A percentile compares a stretch with the other conserved stretches of the same genome.
Conservation (phyloP, 2,329 filamentous ascomycete species). For the Fusarium sp. region DNA sequence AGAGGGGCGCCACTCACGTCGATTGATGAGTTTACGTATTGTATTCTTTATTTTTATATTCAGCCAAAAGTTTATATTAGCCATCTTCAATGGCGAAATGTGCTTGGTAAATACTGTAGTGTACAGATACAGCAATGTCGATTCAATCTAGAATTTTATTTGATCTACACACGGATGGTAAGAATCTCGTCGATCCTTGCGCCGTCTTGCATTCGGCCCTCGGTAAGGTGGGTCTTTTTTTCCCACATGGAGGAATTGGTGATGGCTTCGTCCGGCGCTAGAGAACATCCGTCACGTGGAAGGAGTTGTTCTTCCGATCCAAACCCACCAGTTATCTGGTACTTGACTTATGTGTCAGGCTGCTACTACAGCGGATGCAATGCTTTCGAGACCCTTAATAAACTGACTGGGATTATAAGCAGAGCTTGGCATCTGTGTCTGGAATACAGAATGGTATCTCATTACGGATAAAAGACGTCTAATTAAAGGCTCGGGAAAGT, state of each 20-base stretch:
- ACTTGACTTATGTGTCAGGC: neutral
- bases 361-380: neutral
- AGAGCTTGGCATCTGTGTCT: neutral
- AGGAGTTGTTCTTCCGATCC: neutral
- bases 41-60: neutral
- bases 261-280: slow-evolving; percentile 22
- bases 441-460: neutral
- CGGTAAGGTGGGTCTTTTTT: slow-evolving; percentile 13
- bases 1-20: slow-evolving; percentile 30
- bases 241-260: neutral
- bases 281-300: neutral
- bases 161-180: slow-evolving; percentile 8
- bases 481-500: neutral
- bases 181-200: slow-evolving; percentile 18
- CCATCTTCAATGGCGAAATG: neutral
- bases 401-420: neutral
- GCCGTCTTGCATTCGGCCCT: slow-evolving; percentile 9
- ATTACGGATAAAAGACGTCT: neutral
- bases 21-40: slow-evolving; percentile 5
- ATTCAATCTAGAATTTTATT: neutral
- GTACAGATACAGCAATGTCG: slow-evolving; percentile 1
- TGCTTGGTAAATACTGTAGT: neutral
- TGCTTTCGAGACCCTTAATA: neutral
- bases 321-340: neutral
- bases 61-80: slow-evolving; percentile 6